Percentiles rank a stretch among this genome's conserved stretches.
phyloP scores from a whole-genome alignment of 495 filamentous ascomycete genomes.

The Penicillium paxilli region DNA sequence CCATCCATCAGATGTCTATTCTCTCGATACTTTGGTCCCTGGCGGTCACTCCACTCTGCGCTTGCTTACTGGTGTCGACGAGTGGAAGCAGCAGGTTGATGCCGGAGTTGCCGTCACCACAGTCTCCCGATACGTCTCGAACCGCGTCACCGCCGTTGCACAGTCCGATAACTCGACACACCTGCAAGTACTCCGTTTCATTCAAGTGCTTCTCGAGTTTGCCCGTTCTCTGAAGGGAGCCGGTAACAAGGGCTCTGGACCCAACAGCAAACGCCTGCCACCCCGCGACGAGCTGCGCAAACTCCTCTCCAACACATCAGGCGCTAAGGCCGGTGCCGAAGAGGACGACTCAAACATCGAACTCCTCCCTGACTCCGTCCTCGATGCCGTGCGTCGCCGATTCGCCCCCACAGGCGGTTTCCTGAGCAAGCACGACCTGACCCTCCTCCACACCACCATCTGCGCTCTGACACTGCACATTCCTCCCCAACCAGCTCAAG shows the following conservation, averaged over 20 bases:
- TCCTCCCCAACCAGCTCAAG: conserved; percentile 37
- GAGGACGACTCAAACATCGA: conserved; percentile 12
- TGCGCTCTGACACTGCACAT: conserved; percentile 63
- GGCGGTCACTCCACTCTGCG: conserved; percentile 49
- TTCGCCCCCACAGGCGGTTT: conserved; percentile 60
- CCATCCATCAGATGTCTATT: conserved; percentile 80
- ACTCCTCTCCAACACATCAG: conserved; percentile 38
- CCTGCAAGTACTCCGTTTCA: conserved; percentile 59
- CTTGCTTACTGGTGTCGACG: conserved; percentile 61
- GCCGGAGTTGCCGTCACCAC: conserved; percentile 53
- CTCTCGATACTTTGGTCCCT: conserved; percentile 64
- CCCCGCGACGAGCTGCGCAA: conserved; percentile 41
- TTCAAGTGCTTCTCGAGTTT: conserved; percentile 66
- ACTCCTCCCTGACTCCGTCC: conserved; percentile 56
- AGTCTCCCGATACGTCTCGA: conserved; percentile 66
- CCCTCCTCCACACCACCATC: conserved; percentile 66
- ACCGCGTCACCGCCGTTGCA: conserved; percentile 57
- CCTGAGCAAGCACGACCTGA: conserved; percentile 62
- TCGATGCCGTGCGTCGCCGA: conserved; percentile 66
- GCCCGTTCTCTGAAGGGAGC: conserved; percentile 43
- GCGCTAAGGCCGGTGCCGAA: conserved; percentile 8
- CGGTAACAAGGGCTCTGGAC: conserved; percentile 27
- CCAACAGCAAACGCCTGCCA: conserved; percentile 41
- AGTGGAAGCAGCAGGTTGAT: conserved; percentile 71
- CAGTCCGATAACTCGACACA: conserved; percentile 54